phyloP scores from a whole-genome alignment of 2,329 filamentous ascomycete genomes.

The Amauroascus verrucosus region DNA sequence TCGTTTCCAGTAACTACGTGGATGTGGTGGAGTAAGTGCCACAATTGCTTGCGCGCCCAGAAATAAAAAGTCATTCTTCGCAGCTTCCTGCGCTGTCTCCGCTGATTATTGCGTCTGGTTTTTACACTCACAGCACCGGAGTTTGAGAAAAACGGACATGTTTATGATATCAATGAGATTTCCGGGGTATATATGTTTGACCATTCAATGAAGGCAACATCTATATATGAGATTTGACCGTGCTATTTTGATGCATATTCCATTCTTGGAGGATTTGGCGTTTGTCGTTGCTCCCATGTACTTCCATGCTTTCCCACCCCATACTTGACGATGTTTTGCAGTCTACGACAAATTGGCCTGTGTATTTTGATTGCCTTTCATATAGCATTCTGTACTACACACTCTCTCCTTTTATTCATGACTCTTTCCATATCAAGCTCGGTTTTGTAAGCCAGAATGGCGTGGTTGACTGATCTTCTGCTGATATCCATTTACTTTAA shows the following conservation, averaged over 20 bases:
- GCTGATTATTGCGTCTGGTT: not conserved
- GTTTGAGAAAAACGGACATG: not conserved
- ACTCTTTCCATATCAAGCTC: too few species aligned
- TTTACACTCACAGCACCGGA: conserved; percentile 1
- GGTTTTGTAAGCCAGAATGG: too few species aligned
- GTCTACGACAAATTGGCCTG: too few species aligned
- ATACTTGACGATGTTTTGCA: too few species aligned
- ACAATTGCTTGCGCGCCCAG: not conserved
- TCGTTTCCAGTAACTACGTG: conserved; percentile 24
- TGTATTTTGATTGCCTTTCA: too few species aligned
- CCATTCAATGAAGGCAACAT: not conserved
- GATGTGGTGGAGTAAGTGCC: conserved; percentile 20
- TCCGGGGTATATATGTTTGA: not conserved
- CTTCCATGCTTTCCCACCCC: too few species aligned
- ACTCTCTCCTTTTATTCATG: too few species aligned
- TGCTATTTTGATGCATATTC: not conserved
- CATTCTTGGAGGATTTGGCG: not conserved
- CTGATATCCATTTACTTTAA: too few species aligned
- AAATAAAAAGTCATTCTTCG: not conserved
- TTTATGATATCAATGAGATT: not conserved
- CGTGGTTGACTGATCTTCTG: too few species aligned
- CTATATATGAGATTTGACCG: not conserved
- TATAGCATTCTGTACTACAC: too few species aligned
- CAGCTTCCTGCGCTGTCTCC: not conserved
- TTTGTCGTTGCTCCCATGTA: not conserved